Percentiles rank a stretch among this genome's conserved stretches.
Evolutionary conservation across 495 filamentous ascomycete species (phyloP).

Genomic region (Penicillium desertorum): DNA sequence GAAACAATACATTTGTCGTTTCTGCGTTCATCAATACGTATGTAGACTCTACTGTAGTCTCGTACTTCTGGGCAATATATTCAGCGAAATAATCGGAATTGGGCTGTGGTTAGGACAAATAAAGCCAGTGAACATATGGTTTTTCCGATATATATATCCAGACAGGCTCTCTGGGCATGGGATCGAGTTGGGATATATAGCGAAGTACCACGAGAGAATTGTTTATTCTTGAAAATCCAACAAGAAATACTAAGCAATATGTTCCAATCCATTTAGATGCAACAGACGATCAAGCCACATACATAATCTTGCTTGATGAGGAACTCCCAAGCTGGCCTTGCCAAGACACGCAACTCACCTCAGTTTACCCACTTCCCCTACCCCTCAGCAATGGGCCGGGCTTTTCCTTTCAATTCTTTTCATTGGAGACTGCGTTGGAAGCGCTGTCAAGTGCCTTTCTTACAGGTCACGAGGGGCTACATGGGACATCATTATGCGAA

Average conservation of each 20-base stretch:
- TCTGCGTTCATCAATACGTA: constrained; percentile 25
- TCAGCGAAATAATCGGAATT: not conserved
- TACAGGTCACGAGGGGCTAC: not conserved
- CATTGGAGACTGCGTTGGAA: constrained; percentile 5
- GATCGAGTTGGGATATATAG: not conserved
- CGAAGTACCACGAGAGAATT: not conserved
- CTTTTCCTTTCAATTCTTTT: not conserved
- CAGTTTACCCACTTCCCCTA: constrained; percentile 24
- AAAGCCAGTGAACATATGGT: not conserved
- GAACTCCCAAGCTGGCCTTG: constrained; percentile 6
- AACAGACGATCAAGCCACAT: constrained; percentile 4
- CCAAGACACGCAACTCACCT: constrained; percentile 24
- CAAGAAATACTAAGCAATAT: not conserved
- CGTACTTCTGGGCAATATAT: not conserved
- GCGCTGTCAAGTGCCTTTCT: too few relatives aligned
- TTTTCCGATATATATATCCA: not conserved
- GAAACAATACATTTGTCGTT: constrained; percentile 46
- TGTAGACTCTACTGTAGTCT: not conserved
- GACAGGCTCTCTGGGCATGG: not conserved
- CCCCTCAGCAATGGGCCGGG: constrained; percentile 9
- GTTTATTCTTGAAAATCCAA: not conserved
- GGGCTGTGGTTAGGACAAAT: not conserved
- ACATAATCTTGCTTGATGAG: not conserved
- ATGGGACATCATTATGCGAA: constrained; percentile 3
- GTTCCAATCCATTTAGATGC: not conserved